A percentile compares a stretch with the other conserved stretches of the same genome.
Evolutionary conservation across 2,329 filamentous ascomycete genomes (phyloP).

Genomic region (Penicillium brasilianum): DNA sequence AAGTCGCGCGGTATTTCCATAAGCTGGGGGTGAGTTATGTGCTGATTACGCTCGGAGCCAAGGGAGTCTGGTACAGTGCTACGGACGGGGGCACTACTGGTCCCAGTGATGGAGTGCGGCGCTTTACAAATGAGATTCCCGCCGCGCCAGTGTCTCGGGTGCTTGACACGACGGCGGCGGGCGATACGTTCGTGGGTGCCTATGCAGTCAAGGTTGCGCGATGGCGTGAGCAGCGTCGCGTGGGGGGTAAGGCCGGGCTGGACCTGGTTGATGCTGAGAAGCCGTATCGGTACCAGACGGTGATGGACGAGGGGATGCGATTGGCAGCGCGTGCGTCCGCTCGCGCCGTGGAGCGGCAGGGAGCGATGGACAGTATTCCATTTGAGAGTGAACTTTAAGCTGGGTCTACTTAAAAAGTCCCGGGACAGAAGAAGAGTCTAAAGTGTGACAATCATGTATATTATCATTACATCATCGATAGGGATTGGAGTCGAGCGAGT

Average conservation of each 20-base stretch:
- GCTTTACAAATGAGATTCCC: constrained; percentile 53
- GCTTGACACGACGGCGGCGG: constrained; percentile 91
- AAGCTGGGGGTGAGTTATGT: constrained; percentile 73
- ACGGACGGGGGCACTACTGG: constrained; percentile 54
- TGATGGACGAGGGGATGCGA: constrained; percentile 53
- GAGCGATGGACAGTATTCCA: constrained; percentile 56
- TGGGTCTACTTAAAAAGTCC: no score
- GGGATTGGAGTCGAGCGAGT: not conserved
- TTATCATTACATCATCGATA: constrained; percentile 15
- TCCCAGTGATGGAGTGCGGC: constrained; percentile 35
- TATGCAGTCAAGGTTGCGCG: constrained; percentile 77
- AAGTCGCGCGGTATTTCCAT: constrained; percentile 67
- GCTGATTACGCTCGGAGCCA: constrained; percentile 80
- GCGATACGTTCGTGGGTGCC: constrained; percentile 90
- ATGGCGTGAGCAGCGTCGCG: constrained; percentile 47
- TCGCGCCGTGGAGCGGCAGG: constrained; percentile 50
- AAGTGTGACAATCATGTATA: constrained; percentile 14
- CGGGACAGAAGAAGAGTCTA: not conserved
- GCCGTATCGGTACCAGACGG: constrained; percentile 43
- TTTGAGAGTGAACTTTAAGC: constrained; percentile 51
- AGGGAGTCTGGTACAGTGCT: constrained; percentile 73
- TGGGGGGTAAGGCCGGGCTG: constrained; percentile 58
- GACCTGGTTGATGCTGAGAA: constrained; percentile 43
- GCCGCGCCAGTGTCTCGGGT: constrained; percentile 74
- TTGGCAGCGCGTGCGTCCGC: constrained; percentile 52